Evolutionary conservation across 768 basidiomycete genomes (phyloP).

Genomic region (Rossbeevera mucosa): DNA sequence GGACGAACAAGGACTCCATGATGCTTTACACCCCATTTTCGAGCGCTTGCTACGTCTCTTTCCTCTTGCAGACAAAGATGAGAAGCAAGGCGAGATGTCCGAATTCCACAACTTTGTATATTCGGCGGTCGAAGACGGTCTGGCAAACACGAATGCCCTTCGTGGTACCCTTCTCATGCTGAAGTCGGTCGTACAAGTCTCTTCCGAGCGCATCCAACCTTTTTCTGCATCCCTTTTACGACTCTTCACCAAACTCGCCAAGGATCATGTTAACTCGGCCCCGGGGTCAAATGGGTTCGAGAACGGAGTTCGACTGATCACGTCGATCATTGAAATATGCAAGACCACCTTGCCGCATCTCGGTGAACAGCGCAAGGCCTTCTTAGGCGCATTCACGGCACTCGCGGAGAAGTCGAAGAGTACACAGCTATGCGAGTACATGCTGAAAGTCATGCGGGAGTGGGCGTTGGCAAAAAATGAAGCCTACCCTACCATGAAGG

Average conservation of each 20-base stretch:
- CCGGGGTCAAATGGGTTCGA: constrained; percentile 49
- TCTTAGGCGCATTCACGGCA: constrained; percentile 71
- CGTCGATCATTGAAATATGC: constrained; percentile 82
- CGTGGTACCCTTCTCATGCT: constrained; percentile 84
- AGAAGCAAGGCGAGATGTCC: constrained; percentile 60
- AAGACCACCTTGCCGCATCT: constrained; percentile 75
- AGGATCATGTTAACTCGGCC: constrained; percentile 73
- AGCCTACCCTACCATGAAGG: constrained; percentile 87
- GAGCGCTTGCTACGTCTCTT: constrained; percentile 73
- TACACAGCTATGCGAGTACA: constrained; percentile 68
- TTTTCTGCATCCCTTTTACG: constrained; percentile 76
- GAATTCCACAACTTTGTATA: constrained; percentile 79
- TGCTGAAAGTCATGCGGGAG: constrained; percentile 79
- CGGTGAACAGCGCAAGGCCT: constrained; percentile 79
- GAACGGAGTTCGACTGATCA: constrained; percentile 59
- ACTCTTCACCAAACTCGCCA: constrained; percentile 77
- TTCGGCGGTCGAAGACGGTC: constrained; percentile 68
- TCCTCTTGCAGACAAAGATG: constrained; percentile 77
- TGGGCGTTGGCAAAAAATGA: constrained; percentile 91
- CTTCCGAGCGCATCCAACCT: constrained; percentile 78
- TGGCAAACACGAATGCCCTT: constrained; percentile 66
- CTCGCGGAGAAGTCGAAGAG: constrained; percentile 91
- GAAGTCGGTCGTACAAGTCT: constrained; percentile 74
- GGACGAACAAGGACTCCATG: constrained; percentile 76
- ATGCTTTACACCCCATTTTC: constrained; percentile 77